Evolutionary conservation across 2,329 filamentous ascomycete species (phyloP), one percentile per base, ranked within the genome.

Genomic region (Lasiodiplodia hormozganensis): DNA sequence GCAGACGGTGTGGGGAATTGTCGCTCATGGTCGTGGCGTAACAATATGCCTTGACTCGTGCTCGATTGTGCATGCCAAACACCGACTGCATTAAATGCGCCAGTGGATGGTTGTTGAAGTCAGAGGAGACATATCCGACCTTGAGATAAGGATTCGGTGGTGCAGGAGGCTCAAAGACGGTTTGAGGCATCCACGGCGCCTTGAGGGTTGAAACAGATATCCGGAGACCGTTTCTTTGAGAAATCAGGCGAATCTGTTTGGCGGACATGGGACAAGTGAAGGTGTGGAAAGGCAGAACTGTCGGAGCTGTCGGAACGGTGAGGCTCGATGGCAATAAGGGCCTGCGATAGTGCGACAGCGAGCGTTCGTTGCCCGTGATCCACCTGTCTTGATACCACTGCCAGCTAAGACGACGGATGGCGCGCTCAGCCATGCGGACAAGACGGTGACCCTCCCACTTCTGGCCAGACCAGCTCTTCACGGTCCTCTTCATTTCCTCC

Each of bases 61-160:
- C 80, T 0, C 85, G 85, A 73, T 97, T 85, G 76, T 99, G 96
- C 69, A 98, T 85, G 0, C 96, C 96, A 80, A 99, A 99, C 6
- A 98, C 94, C 1, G 96, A 98, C 82, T 99, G 96, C 96, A 99
- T 99, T 67, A 99, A 80, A 81, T 99, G 96, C 28, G 96, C 96
- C 40, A 99, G 83, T 4, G 96, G 96, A 77, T 99, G 96, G 74
- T 99, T 99, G 77, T 99, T 99, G 81, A 99, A 99, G 80, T 99
- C 96, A 0, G 96, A 98, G 3, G 96, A 98, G 47, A 99, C 90
- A 78, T 99, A 99, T 57, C 96, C 96, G 70, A 99, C 89, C 72
- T 93, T 95, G n/a, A 99, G 85, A 72, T 91, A 88, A 0, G 94
- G 94, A 53, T 84, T 86, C 1, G 96, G 96, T 1, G 96, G 94